phyloP scores from a whole-genome alignment of 208 protist species.

The Leishmania lainsoni region DNA sequence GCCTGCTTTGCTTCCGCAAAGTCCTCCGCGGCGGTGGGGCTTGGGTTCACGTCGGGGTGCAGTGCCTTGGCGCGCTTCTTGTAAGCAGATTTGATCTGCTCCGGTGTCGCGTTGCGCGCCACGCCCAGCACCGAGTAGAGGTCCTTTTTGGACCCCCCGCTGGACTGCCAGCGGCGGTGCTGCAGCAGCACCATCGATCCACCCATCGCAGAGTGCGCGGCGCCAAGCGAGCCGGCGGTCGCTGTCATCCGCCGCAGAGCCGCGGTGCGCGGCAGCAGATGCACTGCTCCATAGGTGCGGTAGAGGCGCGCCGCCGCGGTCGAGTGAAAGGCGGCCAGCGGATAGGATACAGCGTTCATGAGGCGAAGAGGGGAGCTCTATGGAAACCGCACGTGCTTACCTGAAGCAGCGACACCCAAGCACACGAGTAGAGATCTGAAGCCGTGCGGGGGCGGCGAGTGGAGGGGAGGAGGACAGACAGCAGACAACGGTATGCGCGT shows the following conservation, averaged over 20 bases:
- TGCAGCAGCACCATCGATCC: conserved; percentile 10
- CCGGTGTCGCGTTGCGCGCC: conserved; percentile 70
- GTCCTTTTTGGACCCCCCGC: conserved; percentile 66
- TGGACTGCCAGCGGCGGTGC: conserved; percentile 19
- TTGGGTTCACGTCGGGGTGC: conserved; percentile 89
- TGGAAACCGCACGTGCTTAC: background rate
- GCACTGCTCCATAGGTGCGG: background rate
- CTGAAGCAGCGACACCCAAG: background rate
- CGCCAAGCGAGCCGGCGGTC: background rate
- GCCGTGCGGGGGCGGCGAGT: background rate
- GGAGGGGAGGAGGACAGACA: background rate
- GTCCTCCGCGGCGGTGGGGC: conserved; percentile 78
- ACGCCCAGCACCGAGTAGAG: conserved; percentile 83
- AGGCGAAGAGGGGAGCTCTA: background rate
- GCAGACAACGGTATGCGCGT: background rate
- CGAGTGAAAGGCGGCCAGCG: background rate
- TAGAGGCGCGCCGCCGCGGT: background rate
- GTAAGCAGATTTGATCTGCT: conserved; percentile 90
- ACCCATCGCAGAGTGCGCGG: conserved; percentile 1
- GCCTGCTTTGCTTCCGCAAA: conserved; percentile 92
- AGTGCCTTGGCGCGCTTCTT: conserved; percentile 86
- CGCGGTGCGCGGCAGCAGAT: conserved; percentile 7
- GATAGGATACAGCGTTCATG: conserved; percentile 7
- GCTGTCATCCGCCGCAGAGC: background rate
- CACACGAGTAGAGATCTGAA: background rate